phyloP scores from a whole-genome alignment of 2,329 filamentous ascomycete species.

The Fusarium sp. region DNA sequence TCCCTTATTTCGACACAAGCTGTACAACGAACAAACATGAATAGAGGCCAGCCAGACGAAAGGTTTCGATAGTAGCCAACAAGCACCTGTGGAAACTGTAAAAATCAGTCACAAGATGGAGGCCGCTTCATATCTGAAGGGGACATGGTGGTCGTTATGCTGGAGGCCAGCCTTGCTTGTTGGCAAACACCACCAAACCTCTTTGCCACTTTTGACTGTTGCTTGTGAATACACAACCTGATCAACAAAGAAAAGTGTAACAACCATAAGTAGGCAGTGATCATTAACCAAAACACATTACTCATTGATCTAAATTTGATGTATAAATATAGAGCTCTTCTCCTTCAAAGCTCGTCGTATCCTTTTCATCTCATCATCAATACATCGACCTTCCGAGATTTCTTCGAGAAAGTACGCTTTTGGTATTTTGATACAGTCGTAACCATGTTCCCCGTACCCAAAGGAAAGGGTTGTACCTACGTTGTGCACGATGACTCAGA shows the following conservation, averaged over 20 bases:
- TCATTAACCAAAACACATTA: no score
- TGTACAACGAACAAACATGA: no score
- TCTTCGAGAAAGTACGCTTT: neutral
- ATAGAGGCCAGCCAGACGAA: neutral
- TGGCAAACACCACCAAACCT: neutral
- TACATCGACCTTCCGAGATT: neutral
- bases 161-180: neutral
- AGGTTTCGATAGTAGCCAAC: no score
- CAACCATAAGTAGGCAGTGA: neutral
- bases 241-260: neutral
- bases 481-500: neutral
- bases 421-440: accelerated
- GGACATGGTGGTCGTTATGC: neutral
- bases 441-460: neutral
- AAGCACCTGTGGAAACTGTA: neutral
- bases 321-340: neutral
- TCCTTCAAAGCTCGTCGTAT: neutral
- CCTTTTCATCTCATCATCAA: neutral
- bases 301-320: accelerated
- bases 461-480: neutral
- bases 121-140: neutral
- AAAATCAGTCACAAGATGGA: neutral
- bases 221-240: neutral
- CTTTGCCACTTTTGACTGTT: neutral
- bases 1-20: neutral